Evolutionary conservation across 2,329 filamentous ascomycete species (phyloP).

Genomic region (Trichoderma guizhouense): DNA sequence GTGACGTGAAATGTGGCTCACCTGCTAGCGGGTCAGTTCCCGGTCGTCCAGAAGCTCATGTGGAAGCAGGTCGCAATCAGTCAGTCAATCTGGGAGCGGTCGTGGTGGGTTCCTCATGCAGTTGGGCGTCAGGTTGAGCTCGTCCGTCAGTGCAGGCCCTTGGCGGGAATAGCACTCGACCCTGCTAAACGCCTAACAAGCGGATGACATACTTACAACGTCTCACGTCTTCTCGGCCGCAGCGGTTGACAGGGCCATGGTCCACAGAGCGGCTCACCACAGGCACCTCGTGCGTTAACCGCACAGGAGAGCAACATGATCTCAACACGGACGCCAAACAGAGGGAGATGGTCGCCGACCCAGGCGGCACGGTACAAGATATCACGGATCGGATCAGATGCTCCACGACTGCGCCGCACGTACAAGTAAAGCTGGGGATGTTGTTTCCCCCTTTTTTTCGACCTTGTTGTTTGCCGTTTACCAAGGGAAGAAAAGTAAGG

Average conservation of each 20-base stretch:
- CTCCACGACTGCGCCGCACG: not conserved
- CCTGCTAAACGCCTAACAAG: not conserved
- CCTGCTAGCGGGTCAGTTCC: not conserved
- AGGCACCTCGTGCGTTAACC: not conserved
- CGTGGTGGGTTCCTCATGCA: constrained; percentile 6
- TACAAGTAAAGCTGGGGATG: not conserved
- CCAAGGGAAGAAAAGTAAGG: not conserved
- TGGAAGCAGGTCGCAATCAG: not conserved
- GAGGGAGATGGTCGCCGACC: not conserved
- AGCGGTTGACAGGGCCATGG: not conserved
- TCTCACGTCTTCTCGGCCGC: constrained; percentile 4
- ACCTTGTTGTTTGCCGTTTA: not conserved
- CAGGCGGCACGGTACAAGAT: not conserved
- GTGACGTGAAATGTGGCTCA: constrained; percentile 13
- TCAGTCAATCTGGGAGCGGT: not conserved
- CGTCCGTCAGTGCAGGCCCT: not conserved
- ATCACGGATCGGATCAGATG: not conserved
- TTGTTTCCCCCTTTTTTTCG: not conserved
- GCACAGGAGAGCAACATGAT: not conserved
- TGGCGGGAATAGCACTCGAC: not conserved
- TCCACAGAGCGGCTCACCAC: constrained; percentile 6
- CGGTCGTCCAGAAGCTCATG: constrained; percentile 1
- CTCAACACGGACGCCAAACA: not conserved
- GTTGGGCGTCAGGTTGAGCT: constrained; percentile 15
- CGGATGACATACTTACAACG: not conserved